phyloP scores from a whole-genome alignment of 768 basidiomycete genomes.

The Auriscalpium vulgare region DNA sequence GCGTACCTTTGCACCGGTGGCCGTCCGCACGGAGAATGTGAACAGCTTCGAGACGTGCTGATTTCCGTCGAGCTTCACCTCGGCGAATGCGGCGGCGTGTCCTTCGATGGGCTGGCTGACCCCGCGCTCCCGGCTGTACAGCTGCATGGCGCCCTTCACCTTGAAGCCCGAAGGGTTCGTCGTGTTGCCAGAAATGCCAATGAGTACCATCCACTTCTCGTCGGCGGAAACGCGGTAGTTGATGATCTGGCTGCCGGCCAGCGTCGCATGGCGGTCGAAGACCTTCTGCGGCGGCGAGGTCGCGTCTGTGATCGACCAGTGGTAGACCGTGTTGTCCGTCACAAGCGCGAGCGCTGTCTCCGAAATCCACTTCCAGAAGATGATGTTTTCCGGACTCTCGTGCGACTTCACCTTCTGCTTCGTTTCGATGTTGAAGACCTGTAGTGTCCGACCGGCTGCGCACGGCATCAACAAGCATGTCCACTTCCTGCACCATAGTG shows the following conservation, averaged over 20 bases:
- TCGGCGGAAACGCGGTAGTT: slow-evolving; percentile 92
- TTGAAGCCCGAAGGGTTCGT: slow-evolving; percentile 96
- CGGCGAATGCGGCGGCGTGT: slow-evolving; percentile 94
- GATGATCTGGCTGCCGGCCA: slow-evolving; percentile 93
- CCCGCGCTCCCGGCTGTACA: slow-evolving; percentile 86
- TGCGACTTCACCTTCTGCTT: slow-evolving; percentile 98
- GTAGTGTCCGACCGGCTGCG: slow-evolving; percentile 85
- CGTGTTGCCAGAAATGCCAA: slow-evolving; percentile 89
- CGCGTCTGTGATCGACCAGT: slow-evolving; percentile 76
- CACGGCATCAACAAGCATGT: too few species aligned
- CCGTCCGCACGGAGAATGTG: slow-evolving; percentile 90
- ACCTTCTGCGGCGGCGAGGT: slow-evolving; percentile 83
- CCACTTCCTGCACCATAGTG: too few species aligned
- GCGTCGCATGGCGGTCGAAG: slow-evolving; percentile 94
- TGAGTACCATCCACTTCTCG: slow-evolving; percentile 95
- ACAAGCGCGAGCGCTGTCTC: slow-evolving; percentile 90
- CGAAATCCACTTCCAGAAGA: slow-evolving; percentile 99
- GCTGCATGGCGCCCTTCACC: slow-evolving; percentile 96
- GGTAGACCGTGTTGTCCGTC: slow-evolving; percentile 86
- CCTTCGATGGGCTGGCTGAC: slow-evolving; percentile 99
- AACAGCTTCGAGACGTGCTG: slow-evolving; percentile 85
- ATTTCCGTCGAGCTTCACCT: slow-evolving; percentile 85
- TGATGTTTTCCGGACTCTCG: slow-evolving; percentile 85
- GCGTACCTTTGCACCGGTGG: slow-evolving; percentile 93
- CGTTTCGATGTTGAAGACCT: slow-evolving; percentile 96